Base-by-base conservation (phyloP, 192 early-diverging fungal species). In the Coemansia sp. region DNA sequence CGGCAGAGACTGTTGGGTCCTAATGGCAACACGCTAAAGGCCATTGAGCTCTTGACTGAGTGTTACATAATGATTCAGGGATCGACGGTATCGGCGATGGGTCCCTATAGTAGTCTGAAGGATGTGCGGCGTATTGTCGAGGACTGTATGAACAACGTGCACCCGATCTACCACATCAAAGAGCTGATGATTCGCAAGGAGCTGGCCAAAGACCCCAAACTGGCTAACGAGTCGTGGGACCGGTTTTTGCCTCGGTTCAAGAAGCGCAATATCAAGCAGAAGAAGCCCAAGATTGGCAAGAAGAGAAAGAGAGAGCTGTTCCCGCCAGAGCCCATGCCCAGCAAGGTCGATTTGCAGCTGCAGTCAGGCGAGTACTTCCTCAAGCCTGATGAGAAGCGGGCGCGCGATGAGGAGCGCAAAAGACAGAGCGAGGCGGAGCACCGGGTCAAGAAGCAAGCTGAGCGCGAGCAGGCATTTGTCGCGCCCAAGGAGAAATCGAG, bases 41-140 rank as follows among this genome's bases (percentile, higher is more conserved):
- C 97, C 11, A 92, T 99, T 58, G 97, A 99, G 84, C 84, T 99
- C 43, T 79, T 99, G 75, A 99, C 97, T 18, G 87, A 89, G 31
- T 96, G 96, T 74, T 98, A 99, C 68, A 89, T 98, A 31, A 89
- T 99, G 90, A 95, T 99, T n/a, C 97, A 98, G 75, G 98, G 98
- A 55, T 96, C 97, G 72, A 99, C 97, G 1, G 97, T 99, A 0
- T 90, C 94, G 5, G 87, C 81, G 20, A 97, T 99, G 95, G 97
- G 97, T 2, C 90, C 92, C 7, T 92, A 90, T 83, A 93, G 91
- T 71, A 94, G 95, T 3, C 66, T 99, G 40, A 95, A 95, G 78
- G 89, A 92, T 46, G 91, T 95, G 27, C 88, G 96, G 27, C 84
- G 92, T 44, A 95, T 99, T 50, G 92, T 99, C 3, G 81, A 95